These are phyloP conservation scores for Boeremia lycopersici DNA, from an alignment of 2,329 filamentous ascomycete species.

Conservation along the genomic window DNA sequence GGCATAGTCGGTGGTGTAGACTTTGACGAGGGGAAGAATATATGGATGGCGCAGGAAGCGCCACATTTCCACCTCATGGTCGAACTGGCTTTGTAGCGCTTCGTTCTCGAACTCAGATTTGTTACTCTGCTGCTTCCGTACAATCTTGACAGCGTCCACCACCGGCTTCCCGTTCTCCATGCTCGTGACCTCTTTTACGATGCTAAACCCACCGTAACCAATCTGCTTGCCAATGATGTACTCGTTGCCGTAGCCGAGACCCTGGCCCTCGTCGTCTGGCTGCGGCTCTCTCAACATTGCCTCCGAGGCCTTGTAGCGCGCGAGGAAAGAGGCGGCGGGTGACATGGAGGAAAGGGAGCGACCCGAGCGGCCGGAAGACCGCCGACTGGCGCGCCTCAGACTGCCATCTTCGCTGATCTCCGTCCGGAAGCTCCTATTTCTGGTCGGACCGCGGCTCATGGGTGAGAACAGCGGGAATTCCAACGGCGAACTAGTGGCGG, in stretches of 20 bases:
- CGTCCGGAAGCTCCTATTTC: slow-evolving; percentile 42
- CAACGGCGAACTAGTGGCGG: slow-evolving; percentile 40
- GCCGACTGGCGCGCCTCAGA: slow-evolving; percentile 44
- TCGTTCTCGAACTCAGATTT: slow-evolving; percentile 68
- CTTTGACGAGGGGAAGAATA: slow-evolving; percentile 66
- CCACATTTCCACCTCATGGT: slow-evolving; percentile 72
- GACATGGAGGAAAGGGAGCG: slow-evolving; percentile 58
- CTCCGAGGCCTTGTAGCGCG: slow-evolving; percentile 54
- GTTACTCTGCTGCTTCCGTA: slow-evolving; percentile 63
- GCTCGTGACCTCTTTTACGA: slow-evolving; percentile 70
- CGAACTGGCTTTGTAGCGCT: slow-evolving; percentile 68
- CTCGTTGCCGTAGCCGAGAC: slow-evolving; percentile 64
- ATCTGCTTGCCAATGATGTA: slow-evolving; percentile 72
- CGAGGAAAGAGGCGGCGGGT: slow-evolving; percentile 63
- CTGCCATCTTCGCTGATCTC: slow-evolving; percentile 43
- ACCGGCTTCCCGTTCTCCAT: slow-evolving; percentile 60
- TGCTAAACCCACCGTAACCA: slow-evolving; percentile 69
- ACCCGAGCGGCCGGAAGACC: slow-evolving; percentile 56
- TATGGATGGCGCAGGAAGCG: slow-evolving; percentile 67
- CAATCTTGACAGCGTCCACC: slow-evolving; percentile 70
- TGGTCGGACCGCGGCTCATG: slow-evolving; percentile 33
- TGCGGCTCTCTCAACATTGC: slow-evolving; percentile 51
- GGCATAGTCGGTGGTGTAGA: slow-evolving; percentile 71
- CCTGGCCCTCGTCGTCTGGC: slow-evolving; percentile 71
- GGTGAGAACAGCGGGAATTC: slow-evolving; percentile 42